phyloP scores from a whole-genome alignment of 331 rosid species.

The Quercus lobata region DNA sequence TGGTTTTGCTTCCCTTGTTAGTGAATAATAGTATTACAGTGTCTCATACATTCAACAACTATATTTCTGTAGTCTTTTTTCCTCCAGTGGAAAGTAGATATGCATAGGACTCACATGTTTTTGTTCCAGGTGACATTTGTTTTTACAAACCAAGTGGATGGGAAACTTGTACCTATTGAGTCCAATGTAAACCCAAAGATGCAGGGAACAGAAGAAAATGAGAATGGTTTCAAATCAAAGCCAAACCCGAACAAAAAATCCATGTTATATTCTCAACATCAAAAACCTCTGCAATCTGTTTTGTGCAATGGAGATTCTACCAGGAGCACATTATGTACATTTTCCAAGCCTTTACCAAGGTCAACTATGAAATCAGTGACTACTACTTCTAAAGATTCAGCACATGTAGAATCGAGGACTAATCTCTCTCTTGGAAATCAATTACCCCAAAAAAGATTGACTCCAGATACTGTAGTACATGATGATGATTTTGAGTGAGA shows the following conservation, averaged over 20 bases:
- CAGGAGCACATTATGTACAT: conserved; percentile 23
- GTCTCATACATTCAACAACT: too few relatives aligned
- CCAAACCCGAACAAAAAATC: conserved; percentile 31
- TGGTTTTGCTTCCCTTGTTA: not conserved
- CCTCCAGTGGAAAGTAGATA: not conserved
- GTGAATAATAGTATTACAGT: not conserved
- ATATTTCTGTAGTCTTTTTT: not conserved
- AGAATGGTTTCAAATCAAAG: conserved; percentile 26
- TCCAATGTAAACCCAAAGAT: conserved; percentile 39
- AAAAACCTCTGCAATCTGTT: conserved; percentile 37
- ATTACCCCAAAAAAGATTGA: conserved; percentile 65
- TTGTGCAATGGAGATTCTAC: conserved; percentile 24
- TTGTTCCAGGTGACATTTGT: conserved; percentile 71
- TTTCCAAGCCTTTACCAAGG: conserved; percentile 29
- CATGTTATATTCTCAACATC: conserved; percentile 28
- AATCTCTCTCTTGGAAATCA: conserved; percentile 38
- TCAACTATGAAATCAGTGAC: conserved; percentile 27
- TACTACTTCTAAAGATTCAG: conserved; percentile 26
- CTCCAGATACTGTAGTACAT: conserved; percentile 30
- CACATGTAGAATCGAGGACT: conserved; percentile 26
- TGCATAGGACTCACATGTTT: not conserved
- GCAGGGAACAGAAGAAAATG: conserved; percentile 40
- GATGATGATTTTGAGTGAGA: conserved; percentile 33
- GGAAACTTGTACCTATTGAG: conserved; percentile 74
- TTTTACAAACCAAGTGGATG: conserved; percentile 90